Conservation (phyloP, 2,329 filamentous ascomycete genomes). For the Hirsutella thompsonii region DNA sequence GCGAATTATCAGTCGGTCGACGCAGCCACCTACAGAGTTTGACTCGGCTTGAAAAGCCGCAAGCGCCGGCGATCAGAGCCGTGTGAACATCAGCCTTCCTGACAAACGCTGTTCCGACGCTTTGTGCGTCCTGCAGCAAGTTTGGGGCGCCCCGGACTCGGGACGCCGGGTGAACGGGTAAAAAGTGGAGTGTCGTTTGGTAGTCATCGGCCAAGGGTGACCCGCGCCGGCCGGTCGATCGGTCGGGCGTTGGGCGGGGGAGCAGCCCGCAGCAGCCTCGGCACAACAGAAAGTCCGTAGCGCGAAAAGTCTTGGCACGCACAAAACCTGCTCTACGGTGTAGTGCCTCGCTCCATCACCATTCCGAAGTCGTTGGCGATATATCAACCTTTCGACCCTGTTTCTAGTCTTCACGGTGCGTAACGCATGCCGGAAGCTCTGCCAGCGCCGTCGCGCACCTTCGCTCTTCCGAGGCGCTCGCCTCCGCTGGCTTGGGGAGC, state of each 20-base stretch:
- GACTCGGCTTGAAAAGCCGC: too few relatives aligned
- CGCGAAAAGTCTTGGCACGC: conserved; percentile 32
- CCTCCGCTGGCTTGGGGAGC: neutral
- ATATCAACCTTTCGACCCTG: conserved; percentile 19
- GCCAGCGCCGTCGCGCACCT: neutral
- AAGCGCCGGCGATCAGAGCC: too few relatives aligned
- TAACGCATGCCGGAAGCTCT: conserved; percentile 4
- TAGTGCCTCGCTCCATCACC: conserved; percentile 20
- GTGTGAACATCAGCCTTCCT: too few relatives aligned
- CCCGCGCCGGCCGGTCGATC: too few relatives aligned
- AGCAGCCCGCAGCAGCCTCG: conserved; percentile 7
- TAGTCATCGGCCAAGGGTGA: too few relatives aligned
- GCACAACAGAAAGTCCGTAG: conserved; percentile 24
- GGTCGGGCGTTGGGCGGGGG: neutral
- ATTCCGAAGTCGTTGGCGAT: conserved; percentile 19
- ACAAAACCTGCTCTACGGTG: conserved; percentile 25
- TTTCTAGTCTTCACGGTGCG: conserved; percentile 21
- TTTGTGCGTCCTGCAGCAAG: too few relatives aligned
- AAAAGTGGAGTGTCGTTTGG: too few relatives aligned
- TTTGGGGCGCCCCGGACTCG: too few relatives aligned
- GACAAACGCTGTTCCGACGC: too few relatives aligned
- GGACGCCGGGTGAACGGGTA: too few relatives aligned
- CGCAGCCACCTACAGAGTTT: too few relatives aligned
- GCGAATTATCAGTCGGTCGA: too few relatives aligned
- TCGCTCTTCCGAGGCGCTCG: neutral